Conservation (phyloP, 2,329 filamentous ascomycete species). For the Aspergillus puulaauensis region DNA sequence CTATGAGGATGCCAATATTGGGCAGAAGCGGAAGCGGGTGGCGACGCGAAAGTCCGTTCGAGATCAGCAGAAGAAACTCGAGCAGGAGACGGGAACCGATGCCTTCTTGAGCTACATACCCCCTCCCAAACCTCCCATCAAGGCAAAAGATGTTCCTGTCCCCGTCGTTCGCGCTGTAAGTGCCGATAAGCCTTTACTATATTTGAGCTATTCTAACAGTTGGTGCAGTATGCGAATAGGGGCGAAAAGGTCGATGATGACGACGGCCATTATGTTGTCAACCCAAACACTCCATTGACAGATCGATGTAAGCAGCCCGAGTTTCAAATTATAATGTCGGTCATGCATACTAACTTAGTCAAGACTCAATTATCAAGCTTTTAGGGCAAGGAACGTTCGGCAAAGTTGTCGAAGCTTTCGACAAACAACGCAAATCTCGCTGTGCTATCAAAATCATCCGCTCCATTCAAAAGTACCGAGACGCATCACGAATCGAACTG, state of each 20-base stretch:
- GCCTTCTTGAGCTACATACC: conserved; percentile 79
- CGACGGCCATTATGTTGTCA: conserved; percentile 94
- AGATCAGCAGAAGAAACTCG: conserved; percentile 77
- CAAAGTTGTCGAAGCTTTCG: conserved; percentile 92
- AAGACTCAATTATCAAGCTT: conserved; percentile 84
- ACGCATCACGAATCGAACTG: conserved; percentile 91
- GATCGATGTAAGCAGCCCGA: conserved; percentile 73
- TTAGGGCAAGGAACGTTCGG: conserved; percentile 97
- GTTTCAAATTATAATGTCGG: not conserved
- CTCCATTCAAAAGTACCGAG: conserved; percentile 96
- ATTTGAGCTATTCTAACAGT: conserved; percentile 3
- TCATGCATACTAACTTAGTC: conserved; percentile 18
- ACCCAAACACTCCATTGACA: conserved; percentile 80
- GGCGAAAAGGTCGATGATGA: conserved; percentile 86
- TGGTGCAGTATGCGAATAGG: conserved; percentile 47
- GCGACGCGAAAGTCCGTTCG: conserved; percentile 74
- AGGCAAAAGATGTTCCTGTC: conserved; percentile 75
- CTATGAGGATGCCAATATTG: conserved; percentile 67
- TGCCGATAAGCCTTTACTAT: conserved; percentile 11
- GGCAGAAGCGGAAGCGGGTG: conserved; percentile 84
- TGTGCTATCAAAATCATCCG: conserved; percentile 98
- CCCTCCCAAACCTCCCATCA: conserved; percentile 83
- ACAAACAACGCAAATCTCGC: conserved; percentile 71
- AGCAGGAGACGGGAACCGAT: conserved; percentile 69
- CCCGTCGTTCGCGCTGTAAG: conserved; percentile 61